Evolutionary conservation across 176 grass and related monocot species (phyloP).

Genomic region (Eleusine coracana): DNA sequence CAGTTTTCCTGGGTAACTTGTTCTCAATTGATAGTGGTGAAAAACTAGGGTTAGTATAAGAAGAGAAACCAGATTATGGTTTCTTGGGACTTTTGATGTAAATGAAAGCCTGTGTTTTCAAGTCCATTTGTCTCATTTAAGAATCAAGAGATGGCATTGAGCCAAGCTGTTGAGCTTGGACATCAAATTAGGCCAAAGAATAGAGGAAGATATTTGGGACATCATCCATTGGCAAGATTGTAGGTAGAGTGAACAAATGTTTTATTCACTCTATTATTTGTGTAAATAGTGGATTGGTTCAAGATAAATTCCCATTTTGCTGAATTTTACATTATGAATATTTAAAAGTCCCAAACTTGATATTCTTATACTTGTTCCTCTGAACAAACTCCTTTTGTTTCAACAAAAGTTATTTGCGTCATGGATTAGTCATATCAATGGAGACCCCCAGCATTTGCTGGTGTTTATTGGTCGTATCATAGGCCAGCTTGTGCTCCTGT

Average conservation of each 20-base stretch:
- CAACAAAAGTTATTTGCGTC: background rate
- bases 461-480: background rate
- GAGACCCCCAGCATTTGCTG: background rate
- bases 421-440: background rate
- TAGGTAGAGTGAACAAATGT: conserved; percentile 32
- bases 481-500: background rate
- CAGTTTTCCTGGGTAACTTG: conserved; percentile 40
- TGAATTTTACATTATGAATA: conserved; percentile 19
- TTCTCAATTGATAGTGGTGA: conserved; percentile 48
- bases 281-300: conserved; percentile 49
- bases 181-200: conserved; percentile 37
- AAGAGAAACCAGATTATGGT: conserved; percentile 34
- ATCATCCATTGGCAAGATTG: conserved; percentile 29
- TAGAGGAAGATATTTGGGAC: conserved; percentile 31
- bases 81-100: conserved; percentile 54
- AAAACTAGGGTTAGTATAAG: conserved; percentile 58
- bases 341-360: conserved; percentile 10
- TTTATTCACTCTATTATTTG: conserved; percentile 36
- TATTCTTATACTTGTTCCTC: background rate
- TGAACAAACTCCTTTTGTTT: conserved; percentile 14
- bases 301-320: conserved; percentile 34
- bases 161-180: conserved; percentile 11
- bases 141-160: conserved; percentile 38
- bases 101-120: conserved; percentile 41
- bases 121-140: conserved; percentile 32